phyloP scores from a whole-genome alignment of 2,329 filamentous ascomycete species.

The Cercospora sp. region DNA sequence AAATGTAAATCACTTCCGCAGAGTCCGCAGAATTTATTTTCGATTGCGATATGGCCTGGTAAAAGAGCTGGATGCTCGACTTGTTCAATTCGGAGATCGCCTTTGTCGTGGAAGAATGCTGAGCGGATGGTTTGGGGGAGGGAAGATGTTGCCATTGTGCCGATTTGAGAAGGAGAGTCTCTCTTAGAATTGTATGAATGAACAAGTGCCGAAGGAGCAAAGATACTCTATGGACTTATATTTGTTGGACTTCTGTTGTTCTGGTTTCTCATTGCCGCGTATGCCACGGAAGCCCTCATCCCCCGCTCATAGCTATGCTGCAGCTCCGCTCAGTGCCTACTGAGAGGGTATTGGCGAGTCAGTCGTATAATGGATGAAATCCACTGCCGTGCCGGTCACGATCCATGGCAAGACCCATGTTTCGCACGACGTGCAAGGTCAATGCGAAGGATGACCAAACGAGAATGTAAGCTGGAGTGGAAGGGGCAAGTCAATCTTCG shows the following conservation, averaged over 20 bases:
- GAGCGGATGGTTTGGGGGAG: conserved; percentile 8
- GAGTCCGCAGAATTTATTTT: conserved; percentile 18
- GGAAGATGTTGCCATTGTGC: neutral
- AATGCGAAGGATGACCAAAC: neutral
- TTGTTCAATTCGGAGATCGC: conserved; percentile 15
- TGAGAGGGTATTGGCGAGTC: neutral
- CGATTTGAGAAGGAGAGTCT: neutral
- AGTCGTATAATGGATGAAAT: neutral
- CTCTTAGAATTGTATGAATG: too few relatives aligned
- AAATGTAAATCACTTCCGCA: conserved; percentile 20
- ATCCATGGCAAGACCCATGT: neutral
- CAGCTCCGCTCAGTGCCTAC: neutral
- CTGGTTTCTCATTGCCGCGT: neutral
- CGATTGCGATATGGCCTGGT: conserved; percentile 13
- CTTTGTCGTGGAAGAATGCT: conserved; percentile 10
- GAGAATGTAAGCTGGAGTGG: neutral
- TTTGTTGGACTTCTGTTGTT: too few relatives aligned
- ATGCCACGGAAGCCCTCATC: neutral
- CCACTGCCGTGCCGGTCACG: neutral
- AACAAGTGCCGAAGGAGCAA: too few relatives aligned
- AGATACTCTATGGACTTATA: too few relatives aligned
- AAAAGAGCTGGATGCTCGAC: conserved; percentile 5
- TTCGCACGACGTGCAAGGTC: neutral
- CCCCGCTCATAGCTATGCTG: neutral
- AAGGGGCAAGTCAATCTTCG: neutral